Base-by-base conservation (phyloP, 1,284 basidiomycete species). In the Irpex lacteus region DNA sequence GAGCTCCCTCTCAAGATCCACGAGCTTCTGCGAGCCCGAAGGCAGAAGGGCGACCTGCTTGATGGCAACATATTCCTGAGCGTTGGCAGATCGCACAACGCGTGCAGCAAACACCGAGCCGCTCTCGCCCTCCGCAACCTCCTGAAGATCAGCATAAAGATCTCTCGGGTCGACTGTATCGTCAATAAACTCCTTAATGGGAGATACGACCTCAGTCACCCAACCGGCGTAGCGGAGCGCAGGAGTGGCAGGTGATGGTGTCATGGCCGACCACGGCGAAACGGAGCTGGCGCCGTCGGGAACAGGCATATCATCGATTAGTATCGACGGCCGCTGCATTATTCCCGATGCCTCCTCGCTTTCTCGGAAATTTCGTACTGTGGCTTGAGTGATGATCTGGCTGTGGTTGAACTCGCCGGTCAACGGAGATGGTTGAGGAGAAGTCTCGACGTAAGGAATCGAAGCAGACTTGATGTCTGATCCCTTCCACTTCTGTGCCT, bases 71-170 rank as follows among this genome's bases (percentile, higher is more conserved):
- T 72, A 66, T 78, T 78, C 55, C 69, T 63, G 65, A 76, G 26
- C 82, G 72, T 68, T 70, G 74, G 75, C 59, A 6, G 77, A 66
- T 7, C 77, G 75, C 9, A 79, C 69, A 2, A 90, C 76, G 5
- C 80, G 77, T 0, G 90, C 89, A 21, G 85, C 82, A 70, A 80
- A 93, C 19, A 93, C 89, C 2, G 84, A 87, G 1, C 91, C 91
- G 57, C 84, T 89, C 70, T 92, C 91, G 53, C 91, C 91, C 73
- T 93, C 88, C 0, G 90, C 91, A 38, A 93, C 88, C 75, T 92
- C 91, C 59, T 82, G 82, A 55, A 92, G 75, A 67, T 91, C 84
- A 4, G 80, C 74, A 73, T 88, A 92, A 62, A 84, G 80, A 1
- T 83, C 80, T 7, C 82, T 77, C 3, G 90, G 90, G 69, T 91